Evolutionary conservation across 306 rosid species (phyloP).

Genomic region (Fragaria ananassa): DNA sequence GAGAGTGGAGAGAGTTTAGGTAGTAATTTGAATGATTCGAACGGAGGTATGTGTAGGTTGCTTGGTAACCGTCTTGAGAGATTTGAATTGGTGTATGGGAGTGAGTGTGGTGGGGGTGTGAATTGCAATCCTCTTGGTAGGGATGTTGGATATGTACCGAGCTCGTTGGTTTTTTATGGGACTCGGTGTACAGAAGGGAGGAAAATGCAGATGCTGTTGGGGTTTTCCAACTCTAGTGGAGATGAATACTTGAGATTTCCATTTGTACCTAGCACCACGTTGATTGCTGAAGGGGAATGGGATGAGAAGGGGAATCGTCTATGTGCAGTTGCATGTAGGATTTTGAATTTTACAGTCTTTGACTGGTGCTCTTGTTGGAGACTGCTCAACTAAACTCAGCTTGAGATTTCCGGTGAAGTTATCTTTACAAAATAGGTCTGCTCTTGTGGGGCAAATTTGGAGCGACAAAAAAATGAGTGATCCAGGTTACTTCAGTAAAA

Average conservation of each 20-base stretch:
- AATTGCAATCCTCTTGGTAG: slow-evolving; percentile 57
- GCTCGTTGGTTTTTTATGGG: slow-evolving; percentile 36
- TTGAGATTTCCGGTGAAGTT: slow-evolving; percentile 51
- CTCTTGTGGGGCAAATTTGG: slow-evolving; percentile 60
- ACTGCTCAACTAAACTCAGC: slow-evolving; percentile 53
- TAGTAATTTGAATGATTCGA: slow-evolving; percentile 10
- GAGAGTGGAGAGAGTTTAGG: slow-evolving; percentile 32
- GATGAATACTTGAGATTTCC: slow-evolving; percentile 30
- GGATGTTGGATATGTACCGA: slow-evolving; percentile 41
- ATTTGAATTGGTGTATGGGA: slow-evolving; percentile 57
- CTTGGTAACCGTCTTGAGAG: slow-evolving; percentile 29
- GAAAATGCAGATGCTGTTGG: slow-evolving; percentile 61
- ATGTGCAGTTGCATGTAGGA: slow-evolving; percentile 59
- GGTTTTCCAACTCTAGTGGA: slow-evolving; percentile 41
- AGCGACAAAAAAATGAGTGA: slow-evolving; percentile 49
- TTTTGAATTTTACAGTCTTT: slow-evolving; percentile 46
- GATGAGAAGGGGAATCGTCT: slow-evolving; percentile 58
- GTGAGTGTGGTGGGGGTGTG: slow-evolving; percentile 45
- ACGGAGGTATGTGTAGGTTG: slow-evolving; percentile 36
- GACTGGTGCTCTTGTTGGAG: slow-evolving; percentile 55
- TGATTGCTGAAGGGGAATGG: slow-evolving; percentile 79
- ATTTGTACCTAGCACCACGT: slow-evolving; percentile 44
- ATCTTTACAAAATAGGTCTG: slow-evolving; percentile 58
- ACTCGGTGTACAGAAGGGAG: slow-evolving; percentile 38
- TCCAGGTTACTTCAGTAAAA: slow-evolving; percentile 48